Evolutionary conservation across 1,139 yeast species (phyloP).

Genomic region (Hyphopichia pseudoburtonii): DNA sequence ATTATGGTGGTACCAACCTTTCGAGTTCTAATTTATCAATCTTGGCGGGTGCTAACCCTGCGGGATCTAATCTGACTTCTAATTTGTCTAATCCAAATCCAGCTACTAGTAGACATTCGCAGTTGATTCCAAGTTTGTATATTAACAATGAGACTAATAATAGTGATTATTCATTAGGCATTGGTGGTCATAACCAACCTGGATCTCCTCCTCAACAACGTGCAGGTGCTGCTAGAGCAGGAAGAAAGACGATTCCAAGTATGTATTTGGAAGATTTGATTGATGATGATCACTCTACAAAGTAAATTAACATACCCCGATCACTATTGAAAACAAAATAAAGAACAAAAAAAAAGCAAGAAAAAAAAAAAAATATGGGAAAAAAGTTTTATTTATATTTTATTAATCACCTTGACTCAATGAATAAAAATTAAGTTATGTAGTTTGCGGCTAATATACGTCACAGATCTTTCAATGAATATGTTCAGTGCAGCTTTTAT

Average conservation of each 20-base stretch:
- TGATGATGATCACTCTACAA: slow-evolving; percentile 34
- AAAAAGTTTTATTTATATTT: too few species aligned
- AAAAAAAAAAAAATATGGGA: too few species aligned
- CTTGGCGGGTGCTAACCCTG: slow-evolving; percentile 23
- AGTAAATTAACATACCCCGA: too few species aligned
- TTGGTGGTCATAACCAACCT: slow-evolving; percentile 10
- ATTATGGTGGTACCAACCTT: slow-evolving; percentile 14
- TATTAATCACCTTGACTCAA: too few species aligned
- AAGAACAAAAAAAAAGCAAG: too few species aligned
- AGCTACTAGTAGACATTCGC: slow-evolving; percentile 32
- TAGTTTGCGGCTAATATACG: too few species aligned
- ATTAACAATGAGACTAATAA: slow-evolving; percentile 34
- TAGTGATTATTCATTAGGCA: slow-evolving; percentile 32
- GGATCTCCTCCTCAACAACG: slow-evolving; percentile 14
- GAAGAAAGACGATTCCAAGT: slow-evolving; percentile 50
- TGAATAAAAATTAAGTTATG: too few species aligned
- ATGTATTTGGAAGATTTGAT: slow-evolving; percentile 59
- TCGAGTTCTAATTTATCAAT: slow-evolving; percentile 25
- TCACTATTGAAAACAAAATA: too few species aligned
- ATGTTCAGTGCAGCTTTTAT: too few species aligned
- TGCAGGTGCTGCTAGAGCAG: slow-evolving; percentile 9
- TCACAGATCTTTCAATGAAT: too few species aligned
- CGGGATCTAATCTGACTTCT: too few species aligned
- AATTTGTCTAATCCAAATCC: slow-evolving; percentile 25
- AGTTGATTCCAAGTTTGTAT: slow-evolving; percentile 36